Evolutionary conservation across 179 eudicot species (phyloP).

Genomic region (Patellifolia procumbens): DNA sequence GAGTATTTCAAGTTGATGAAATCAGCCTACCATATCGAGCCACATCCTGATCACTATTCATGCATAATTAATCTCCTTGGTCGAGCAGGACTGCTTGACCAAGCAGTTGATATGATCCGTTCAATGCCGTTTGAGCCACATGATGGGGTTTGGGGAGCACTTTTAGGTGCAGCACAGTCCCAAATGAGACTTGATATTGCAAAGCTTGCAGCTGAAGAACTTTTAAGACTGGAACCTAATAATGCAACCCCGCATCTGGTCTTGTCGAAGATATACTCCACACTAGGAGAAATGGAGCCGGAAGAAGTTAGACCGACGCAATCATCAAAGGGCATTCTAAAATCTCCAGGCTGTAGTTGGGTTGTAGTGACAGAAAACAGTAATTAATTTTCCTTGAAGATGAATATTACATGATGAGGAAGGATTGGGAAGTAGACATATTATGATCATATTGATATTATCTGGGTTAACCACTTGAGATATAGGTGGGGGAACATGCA

Average conservation of each 20-base stretch:
- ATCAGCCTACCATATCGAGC: conserved; percentile 41
- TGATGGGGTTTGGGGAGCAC: conserved; percentile 72
- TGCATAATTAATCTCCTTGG: conserved; percentile 79
- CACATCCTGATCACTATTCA: conserved; percentile 65
- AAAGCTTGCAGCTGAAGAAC: conserved; percentile 51
- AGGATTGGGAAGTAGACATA: background rate
- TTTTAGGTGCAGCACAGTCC: conserved; percentile 58
- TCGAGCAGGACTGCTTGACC: conserved; percentile 59
- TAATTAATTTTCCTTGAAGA: conserved; percentile 24
- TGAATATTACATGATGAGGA: background rate
- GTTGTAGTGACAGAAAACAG: conserved; percentile 38
- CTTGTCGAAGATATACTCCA: conserved; percentile 47
- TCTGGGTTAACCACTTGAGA: background rate
- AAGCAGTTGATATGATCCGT: conserved; percentile 49
- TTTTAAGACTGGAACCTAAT: conserved; percentile 51
- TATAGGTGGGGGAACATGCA: background rate
- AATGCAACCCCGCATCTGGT: conserved; percentile 62
- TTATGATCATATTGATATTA: background rate
- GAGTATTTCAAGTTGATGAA: conserved; percentile 51
- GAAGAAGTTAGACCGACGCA: conserved; percentile 45
- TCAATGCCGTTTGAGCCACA: conserved; percentile 60
- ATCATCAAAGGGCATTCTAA: conserved; percentile 45
- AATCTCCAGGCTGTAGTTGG: conserved; percentile 72
- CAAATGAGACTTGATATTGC: conserved; percentile 59
- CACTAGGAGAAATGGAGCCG: conserved; percentile 41